Conservation (phyloP, 768 basidiomycete species). For the Calocybe gangraenosa region DNA sequence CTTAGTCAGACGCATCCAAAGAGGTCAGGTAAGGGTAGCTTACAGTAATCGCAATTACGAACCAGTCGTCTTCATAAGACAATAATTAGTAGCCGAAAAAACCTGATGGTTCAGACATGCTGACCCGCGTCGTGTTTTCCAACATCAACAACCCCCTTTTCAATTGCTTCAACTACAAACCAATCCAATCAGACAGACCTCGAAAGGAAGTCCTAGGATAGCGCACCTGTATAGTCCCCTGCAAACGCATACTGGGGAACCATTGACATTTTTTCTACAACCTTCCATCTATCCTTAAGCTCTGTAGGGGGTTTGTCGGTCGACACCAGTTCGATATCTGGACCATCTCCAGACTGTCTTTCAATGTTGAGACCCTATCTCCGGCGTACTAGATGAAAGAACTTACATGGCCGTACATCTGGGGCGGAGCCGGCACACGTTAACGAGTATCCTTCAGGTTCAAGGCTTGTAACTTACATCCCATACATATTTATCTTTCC, state of each 20-base stretch:
- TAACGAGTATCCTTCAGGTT: neutral
- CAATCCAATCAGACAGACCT: neutral
- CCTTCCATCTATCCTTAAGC: conserved; percentile 60
- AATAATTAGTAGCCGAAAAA: neutral
- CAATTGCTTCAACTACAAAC: conserved; percentile 55
- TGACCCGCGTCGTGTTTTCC: conserved; percentile 58
- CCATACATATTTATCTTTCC: conserved; percentile 74
- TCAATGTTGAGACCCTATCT: neutral
- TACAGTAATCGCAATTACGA: conserved; percentile 64
- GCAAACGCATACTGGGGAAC: conserved; percentile 66
- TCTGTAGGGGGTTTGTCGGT: conserved; percentile 45
- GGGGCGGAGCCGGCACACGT: conserved; percentile 1
- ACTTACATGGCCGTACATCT: conserved; percentile 66
- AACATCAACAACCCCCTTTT: conserved; percentile 58
- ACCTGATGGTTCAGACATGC: conserved; percentile 4
- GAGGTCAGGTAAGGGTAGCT: neutral
- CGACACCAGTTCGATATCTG: conserved; percentile 50
- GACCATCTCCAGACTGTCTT: conserved; percentile 56
- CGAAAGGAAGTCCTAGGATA: neutral
- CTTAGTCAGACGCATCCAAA: neutral
- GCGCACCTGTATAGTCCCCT: conserved; percentile 57
- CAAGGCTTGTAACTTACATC: conserved; percentile 43
- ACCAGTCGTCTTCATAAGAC: conserved; percentile 52
- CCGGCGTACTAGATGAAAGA: neutral
- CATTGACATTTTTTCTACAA: conserved; percentile 66